Conservation (phyloP, 228 moss, liverwort and hornwort species). For the Sphagnum fallax region DNA sequence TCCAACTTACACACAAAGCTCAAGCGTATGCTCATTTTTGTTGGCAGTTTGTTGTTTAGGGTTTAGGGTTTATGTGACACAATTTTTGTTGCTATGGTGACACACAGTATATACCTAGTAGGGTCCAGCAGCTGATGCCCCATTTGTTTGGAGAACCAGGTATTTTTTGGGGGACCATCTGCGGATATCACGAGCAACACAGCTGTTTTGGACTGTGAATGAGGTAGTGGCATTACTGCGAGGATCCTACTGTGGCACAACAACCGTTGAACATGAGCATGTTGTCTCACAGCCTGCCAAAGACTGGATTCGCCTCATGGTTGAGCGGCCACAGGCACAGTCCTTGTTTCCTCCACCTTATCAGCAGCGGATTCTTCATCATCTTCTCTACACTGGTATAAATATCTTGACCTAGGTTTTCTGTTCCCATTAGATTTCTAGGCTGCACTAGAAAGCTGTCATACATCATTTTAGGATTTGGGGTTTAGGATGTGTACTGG, state of each 20-base stretch:
- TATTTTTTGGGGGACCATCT: slow-evolving; percentile 48
- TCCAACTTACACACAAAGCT: background rate
- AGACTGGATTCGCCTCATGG: slow-evolving; percentile 62
- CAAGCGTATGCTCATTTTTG: too few relatives aligned
- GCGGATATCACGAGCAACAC: slow-evolving; percentile 43
- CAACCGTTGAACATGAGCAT: slow-evolving; percentile 50
- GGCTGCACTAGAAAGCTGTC: too few relatives aligned
- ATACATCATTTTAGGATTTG: too few relatives aligned
- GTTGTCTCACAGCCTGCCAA: slow-evolving; percentile 44
- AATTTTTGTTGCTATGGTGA: too few relatives aligned
- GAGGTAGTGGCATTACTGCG: slow-evolving; percentile 48
- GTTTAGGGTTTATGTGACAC: too few relatives aligned
- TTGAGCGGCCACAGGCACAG: slow-evolving; percentile 56
- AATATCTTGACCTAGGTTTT: background rate
- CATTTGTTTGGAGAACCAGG: slow-evolving; percentile 14
- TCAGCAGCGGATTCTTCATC: slow-evolving; percentile 49
- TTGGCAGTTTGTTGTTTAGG: too few relatives aligned
- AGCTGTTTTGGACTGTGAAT: slow-evolving; percentile 59
- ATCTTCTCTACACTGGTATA: slow-evolving; percentile 49
- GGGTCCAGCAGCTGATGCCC: too few relatives aligned
- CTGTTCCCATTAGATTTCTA: background rate
- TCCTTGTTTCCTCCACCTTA: slow-evolving; percentile 41
- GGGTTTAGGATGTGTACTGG: too few relatives aligned
- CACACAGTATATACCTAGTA: too few relatives aligned
- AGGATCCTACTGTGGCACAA: slow-evolving; percentile 49